Conservation (phyloP, 2,329 filamentous ascomycete genomes). For the Zymoseptoria brevis region DNA sequence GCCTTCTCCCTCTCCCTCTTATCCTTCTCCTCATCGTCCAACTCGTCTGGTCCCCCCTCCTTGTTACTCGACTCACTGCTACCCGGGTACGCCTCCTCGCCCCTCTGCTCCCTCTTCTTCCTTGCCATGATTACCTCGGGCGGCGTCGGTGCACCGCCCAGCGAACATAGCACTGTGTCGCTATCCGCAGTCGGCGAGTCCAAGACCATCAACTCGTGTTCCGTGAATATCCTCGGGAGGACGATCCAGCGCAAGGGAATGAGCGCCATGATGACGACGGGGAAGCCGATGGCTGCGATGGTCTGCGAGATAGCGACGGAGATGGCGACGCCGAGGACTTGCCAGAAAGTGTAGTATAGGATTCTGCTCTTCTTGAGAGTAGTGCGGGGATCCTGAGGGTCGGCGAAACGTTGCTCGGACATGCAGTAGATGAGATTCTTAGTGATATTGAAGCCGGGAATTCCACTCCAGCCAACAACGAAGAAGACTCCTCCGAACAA, state of each 20-base stretch:
- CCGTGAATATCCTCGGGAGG: slow-evolving; percentile 44
- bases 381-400: slow-evolving; percentile 41
- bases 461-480: slow-evolving; percentile 47
- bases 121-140: slow-evolving; percentile 28
- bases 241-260: slow-evolving; percentile 47
- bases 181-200: slow-evolving; percentile 49
- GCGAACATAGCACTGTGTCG: slow-evolving; percentile 45
- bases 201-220: slow-evolving; percentile 42
- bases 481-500: slow-evolving; percentile 52
- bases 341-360: slow-evolving; percentile 43
- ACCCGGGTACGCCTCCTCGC: slow-evolving; percentile 20
- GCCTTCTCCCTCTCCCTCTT: slow-evolving; percentile 10
- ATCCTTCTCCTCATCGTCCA: slow-evolving; percentile 5
- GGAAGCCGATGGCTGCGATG: slow-evolving; percentile 52
- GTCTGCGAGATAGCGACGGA: slow-evolving; percentile 54
- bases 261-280: slow-evolving; percentile 48
- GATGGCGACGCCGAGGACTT: slow-evolving; percentile 44
- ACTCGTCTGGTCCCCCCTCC: slow-evolving; percentile 17
- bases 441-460: slow-evolving; percentile 48
- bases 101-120: slow-evolving; percentile 15
- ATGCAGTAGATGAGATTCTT: slow-evolving; percentile 44
- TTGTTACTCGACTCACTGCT: slow-evolving; percentile 15
- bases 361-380: slow-evolving; percentile 40
- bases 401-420: slow-evolving; percentile 40
- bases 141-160: slow-evolving; percentile 42